Evolutionary conservation across 139 green algal genomes (phyloP).

Genomic region (Pseudopediastrum boryanum): DNA sequence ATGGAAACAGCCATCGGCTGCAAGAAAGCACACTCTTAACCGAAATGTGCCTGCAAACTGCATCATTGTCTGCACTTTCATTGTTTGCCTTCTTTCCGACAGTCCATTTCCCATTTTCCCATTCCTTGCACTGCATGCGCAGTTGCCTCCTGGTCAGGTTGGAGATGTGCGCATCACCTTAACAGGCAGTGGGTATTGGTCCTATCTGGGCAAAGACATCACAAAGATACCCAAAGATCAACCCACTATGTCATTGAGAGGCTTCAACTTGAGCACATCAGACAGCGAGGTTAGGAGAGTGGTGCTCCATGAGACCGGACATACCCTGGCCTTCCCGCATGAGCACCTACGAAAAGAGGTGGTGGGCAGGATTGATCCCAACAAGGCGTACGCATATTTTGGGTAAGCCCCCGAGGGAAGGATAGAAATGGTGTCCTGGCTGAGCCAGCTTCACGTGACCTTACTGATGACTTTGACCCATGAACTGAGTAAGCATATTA

Average conservation of each 20-base stretch:
- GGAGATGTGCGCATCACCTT: slow-evolving; percentile 6
- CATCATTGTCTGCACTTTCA: neutral
- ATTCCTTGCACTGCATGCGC: too few species aligned
- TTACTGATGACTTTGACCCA: too few species aligned
- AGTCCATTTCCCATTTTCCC: neutral
- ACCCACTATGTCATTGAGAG: neutral
- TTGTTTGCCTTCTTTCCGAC: neutral
- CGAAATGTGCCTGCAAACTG: too few species aligned
- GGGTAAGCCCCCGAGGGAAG: too few species aligned
- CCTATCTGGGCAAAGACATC: slow-evolving; percentile 14
- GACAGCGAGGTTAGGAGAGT: slow-evolving; percentile 5
- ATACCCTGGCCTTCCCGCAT: slow-evolving; percentile 8
- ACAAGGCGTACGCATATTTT: slow-evolving; percentile 11
- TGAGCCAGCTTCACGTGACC: too few species aligned
- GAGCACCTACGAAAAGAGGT: neutral
- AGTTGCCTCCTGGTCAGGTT: neutral
- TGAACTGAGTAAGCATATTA: too few species aligned
- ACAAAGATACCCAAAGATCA: too few species aligned
- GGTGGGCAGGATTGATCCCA: neutral
- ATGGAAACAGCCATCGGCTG: too few species aligned
- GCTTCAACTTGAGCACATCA: neutral
- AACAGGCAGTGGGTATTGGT: neutral
- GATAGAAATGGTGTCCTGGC: too few species aligned
- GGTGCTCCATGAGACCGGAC: slow-evolving; percentile 6
- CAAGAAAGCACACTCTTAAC: too few species aligned